A percentile compares a stretch with the other conserved stretches of the same genome.
phyloP scores from a whole-genome alignment of 768 basidiomycete species.

The Lactifluus rugatus region DNA sequence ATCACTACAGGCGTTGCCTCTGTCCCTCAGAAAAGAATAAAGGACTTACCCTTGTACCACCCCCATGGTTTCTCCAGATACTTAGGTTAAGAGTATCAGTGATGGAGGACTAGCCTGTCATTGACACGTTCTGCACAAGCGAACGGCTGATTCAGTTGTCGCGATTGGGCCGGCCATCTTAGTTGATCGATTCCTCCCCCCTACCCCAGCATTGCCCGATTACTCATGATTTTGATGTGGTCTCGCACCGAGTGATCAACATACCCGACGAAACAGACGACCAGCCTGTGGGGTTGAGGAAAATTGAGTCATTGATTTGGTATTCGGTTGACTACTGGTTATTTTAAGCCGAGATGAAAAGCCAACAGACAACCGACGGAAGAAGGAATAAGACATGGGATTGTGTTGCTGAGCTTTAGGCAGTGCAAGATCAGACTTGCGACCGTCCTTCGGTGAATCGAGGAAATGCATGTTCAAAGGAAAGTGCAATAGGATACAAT shows the following conservation, averaged over 20 bases:
- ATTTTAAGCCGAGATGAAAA: background rate
- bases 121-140: constrained; percentile 3
- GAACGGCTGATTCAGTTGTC: constrained; percentile 7
- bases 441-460: background rate
- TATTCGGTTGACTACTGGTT: background rate
- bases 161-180: constrained; percentile 5
- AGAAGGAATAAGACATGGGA: background rate
- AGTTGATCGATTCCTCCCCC: no score
- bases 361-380: no score
- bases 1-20: no score
- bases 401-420: background rate
- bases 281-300: background rate
- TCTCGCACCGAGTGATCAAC: background rate
- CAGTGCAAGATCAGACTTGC: background rate
- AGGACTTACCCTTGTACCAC: background rate
- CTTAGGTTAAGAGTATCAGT: constrained; percentile 1
- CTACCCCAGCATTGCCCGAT: background rate
- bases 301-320: background rate
- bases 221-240: background rate
- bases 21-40: constrained; percentile 34
- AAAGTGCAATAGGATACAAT: constrained; percentile 2
- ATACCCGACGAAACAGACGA: background rate
- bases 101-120: constrained; percentile 13
- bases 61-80: background rate
- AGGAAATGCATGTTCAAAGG: constrained; percentile 6